Evolutionary conservation across 2,329 filamentous ascomycete species (phyloP).

Genomic region (Lachnellula subtilissima): DNA sequence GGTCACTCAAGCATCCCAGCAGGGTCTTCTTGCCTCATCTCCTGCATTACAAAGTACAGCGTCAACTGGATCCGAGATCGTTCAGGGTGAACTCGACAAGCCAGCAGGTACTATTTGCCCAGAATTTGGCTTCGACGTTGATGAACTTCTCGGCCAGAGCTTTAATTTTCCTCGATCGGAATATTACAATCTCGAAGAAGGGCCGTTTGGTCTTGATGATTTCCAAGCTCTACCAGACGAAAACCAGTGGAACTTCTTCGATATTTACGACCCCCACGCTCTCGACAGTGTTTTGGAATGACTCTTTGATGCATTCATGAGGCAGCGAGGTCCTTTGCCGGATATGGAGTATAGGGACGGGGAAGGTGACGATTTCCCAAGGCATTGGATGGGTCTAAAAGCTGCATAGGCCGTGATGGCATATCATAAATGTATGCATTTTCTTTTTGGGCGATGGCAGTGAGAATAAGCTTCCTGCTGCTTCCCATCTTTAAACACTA

Average conservation of each 20-base stretch:
- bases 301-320: neutral
- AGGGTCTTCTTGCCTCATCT: conserved; percentile 15
- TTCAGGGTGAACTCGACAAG: neutral
- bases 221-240: neutral
- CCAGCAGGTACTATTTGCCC: neutral
- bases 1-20: conserved; percentile 4
- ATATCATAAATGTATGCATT: too few relatives aligned
- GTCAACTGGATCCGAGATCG: neutral
- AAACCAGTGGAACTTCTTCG: neutral
- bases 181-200: neutral
- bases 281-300: neutral
- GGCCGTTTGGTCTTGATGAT: neutral
- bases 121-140: conserved; percentile 5
- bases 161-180: neutral
- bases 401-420: too few relatives aligned
- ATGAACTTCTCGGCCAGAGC: neutral
- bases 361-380: too few relatives aligned
- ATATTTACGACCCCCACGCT: neutral
- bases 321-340: too few relatives aligned
- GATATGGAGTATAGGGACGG: too few relatives aligned
- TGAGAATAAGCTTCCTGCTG: too few relatives aligned
- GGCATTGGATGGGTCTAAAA: too few relatives aligned
- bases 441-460: too few relatives aligned
- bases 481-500: too few relatives aligned
- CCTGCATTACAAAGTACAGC: conserved; percentile 2